Evolutionary conservation across 139 green algal genomes (phyloP).

Genomic region (Coelastrella sp.): DNA sequence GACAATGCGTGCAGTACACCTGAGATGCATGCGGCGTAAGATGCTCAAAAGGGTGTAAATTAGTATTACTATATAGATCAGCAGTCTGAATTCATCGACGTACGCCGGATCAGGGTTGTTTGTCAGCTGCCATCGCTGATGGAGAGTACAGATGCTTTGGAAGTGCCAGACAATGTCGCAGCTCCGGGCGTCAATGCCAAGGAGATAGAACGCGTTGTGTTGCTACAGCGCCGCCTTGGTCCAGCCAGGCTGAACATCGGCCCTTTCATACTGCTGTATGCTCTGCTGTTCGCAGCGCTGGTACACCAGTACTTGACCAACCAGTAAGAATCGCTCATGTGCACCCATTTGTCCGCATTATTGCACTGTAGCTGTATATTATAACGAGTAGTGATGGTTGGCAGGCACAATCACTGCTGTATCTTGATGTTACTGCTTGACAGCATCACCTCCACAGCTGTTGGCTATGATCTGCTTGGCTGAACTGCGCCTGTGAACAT

Average conservation of each 20-base stretch:
- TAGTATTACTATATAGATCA: too few relatives aligned
- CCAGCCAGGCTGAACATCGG: slow-evolving; percentile 49
- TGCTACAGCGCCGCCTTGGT: slow-evolving; percentile 20
- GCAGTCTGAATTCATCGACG: neutral
- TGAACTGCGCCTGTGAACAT: too few relatives aligned
- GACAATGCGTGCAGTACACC: too few relatives aligned
- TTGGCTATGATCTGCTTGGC: neutral
- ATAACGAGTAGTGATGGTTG: too few relatives aligned
- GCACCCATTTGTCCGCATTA: too few relatives aligned
- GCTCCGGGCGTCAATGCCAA: slow-evolving; percentile 53
- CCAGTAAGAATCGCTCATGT: neutral
- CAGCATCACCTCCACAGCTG: neutral
- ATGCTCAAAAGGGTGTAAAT: too few relatives aligned
- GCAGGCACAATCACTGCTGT: neutral
- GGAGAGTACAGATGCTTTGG: neutral
- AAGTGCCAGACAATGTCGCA: slow-evolving; percentile 1
- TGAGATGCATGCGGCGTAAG: too few relatives aligned
- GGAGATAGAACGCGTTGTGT: slow-evolving; percentile 45
- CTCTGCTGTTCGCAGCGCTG: neutral
- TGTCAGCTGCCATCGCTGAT: slow-evolving; percentile 2
- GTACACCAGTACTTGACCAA: slow-evolving; percentile 24
- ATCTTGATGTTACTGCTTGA: neutral
- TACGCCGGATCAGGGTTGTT: neutral
- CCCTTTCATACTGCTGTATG: slow-evolving; percentile 59
- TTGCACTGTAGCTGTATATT: neutral